Base-by-base conservation (phyloP, 2,329 filamentous ascomycete species). In the Alternaria atra region DNA sequence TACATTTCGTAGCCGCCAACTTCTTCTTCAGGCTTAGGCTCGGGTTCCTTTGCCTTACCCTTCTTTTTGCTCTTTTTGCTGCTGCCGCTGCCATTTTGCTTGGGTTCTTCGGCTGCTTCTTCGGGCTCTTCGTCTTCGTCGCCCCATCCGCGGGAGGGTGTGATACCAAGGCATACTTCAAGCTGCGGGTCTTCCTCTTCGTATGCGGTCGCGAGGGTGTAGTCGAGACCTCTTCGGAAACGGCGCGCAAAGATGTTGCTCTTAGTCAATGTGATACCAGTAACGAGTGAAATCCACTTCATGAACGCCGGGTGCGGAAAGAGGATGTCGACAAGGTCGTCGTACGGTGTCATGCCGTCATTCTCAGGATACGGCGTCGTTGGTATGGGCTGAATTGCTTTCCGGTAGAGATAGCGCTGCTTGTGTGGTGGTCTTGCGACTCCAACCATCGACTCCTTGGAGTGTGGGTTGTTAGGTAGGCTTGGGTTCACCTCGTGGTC, bases 341-440 rank as follows among this genome's bases (percentile, higher is more conserved):
- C 87, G 60, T 96, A 85, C 0, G 78, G 73, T n/a, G 75, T 79
- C 68, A 77, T 67, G 34, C 58, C 68, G 13, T 70, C 68, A 66
- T 60, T 78, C 67, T 68, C 73, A 52, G 66, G 73, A 60, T 73
- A 77, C 42, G 58, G 78, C 64, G 48, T 79, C 64, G 54, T 80
- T 10, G 74, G 72, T 27, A 73, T 71, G 2, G 70, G 74, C 27
- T 79, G 51, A 73, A 84, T 67, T 80, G 81, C 78, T 68, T 93
- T 89, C 61, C 92, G 86, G 79, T 95, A 99, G 2, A 97, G 84
- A 77, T 91, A 99, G 13, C 94, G 91, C 75, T 97, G 93, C 82
- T 99, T 99, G 81, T 99, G 94, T 0, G 95, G 95, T 39, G 95
- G 95, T 32, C 88, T 86, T 6, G 95, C 92, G 8, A 96, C 90